Conservation (phyloP, 768 basidiomycete genomes). For the Auriculariales sp. region DNA sequence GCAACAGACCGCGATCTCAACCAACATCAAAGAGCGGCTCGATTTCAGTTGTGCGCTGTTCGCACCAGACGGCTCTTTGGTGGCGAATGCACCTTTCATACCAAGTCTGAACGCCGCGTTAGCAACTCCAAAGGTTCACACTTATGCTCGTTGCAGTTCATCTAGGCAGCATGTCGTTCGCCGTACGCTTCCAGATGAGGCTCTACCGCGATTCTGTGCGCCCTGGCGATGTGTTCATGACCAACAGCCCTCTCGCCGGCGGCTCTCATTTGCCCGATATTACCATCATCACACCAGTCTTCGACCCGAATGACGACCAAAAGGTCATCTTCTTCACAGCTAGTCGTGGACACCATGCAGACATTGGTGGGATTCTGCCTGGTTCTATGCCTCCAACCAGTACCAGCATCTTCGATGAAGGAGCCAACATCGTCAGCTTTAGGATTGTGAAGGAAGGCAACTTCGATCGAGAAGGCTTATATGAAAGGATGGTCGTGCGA, state of each 20-base stretch:
- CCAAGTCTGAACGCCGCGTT: constrained; percentile 50
- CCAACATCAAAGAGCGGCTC: constrained; percentile 85
- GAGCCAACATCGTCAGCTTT: constrained; percentile 81
- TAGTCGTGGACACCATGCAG: constrained; percentile 86
- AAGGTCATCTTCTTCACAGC: constrained; percentile 89
- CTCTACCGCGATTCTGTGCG: constrained; percentile 54
- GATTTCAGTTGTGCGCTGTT: constrained; percentile 95
- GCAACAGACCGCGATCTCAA: constrained; percentile 82
- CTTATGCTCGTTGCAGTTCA: constrained; percentile 11
- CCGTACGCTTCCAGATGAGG: constrained; percentile 79
- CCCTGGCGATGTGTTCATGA: constrained; percentile 88
- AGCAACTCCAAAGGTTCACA: neutral
- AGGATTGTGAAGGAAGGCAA: constrained; percentile 76
- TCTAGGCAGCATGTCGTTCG: constrained; percentile 4
- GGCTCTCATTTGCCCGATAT: constrained; percentile 83
- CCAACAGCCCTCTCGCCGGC: constrained; percentile 79
- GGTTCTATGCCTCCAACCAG: constrained; percentile 91
- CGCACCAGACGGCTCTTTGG: constrained; percentile 84
- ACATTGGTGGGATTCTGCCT: constrained; percentile 84
- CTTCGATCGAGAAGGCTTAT: constrained; percentile 61
- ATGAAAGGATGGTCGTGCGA: constrained; percentile 68
- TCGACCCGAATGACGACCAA: constrained; percentile 29
- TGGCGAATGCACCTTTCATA: constrained; percentile 89
- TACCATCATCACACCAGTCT: constrained; percentile 88
- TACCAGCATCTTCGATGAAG: constrained; percentile 85